These are phyloP conservation scores for Paraconiothyrium sp. DNA, from an alignment of 2,329 filamentous ascomycete genomes.

Conservation along the genomic window DNA sequence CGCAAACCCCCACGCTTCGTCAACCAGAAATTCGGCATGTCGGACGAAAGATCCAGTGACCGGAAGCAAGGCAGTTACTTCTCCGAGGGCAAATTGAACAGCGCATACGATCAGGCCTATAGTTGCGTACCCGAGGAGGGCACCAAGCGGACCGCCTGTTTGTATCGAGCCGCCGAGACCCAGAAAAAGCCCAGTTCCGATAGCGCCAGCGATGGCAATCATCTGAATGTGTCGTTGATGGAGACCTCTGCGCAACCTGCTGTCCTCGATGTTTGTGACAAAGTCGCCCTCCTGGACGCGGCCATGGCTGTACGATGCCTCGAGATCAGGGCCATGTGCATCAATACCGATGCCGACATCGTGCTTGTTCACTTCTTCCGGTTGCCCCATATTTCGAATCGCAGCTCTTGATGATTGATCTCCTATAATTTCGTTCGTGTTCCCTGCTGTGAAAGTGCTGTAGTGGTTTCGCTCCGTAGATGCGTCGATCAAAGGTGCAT, in stretches of 20 bases:
- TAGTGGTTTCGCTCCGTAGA: slow-evolving; percentile 2
- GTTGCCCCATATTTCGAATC: slow-evolving; percentile 3
- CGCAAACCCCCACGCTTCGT: slow-evolving; percentile 56
- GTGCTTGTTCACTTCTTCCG: background rate
- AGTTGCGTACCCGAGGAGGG: slow-evolving; percentile 62
- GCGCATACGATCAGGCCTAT: slow-evolving; percentile 61
- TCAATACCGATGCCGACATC: slow-evolving; percentile 14
- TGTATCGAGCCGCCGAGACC: slow-evolving; percentile 63
- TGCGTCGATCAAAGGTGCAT: slow-evolving; percentile 9
- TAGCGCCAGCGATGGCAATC: slow-evolving; percentile 67
- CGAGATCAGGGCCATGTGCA: slow-evolving; percentile 16
- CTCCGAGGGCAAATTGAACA: slow-evolving; percentile 62
- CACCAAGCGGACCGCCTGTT: slow-evolving; percentile 61
- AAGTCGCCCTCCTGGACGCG: slow-evolving; percentile 28
- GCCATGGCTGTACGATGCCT: slow-evolving; percentile 15
- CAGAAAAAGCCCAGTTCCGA: slow-evolving; percentile 64
- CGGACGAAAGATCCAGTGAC: slow-evolving; percentile 62
- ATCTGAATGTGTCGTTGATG: slow-evolving; percentile 64
- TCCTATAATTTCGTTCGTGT: too few species aligned
- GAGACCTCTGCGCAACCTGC: slow-evolving; percentile 38
- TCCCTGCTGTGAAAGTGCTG: slow-evolving; percentile 11
- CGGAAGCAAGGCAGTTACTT: slow-evolving; percentile 61
- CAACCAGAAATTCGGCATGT: slow-evolving; percentile 61
- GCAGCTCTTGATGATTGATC: background rate
- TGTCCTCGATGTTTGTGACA: slow-evolving; percentile 37